Percentiles rank a stretch among this genome's conserved stretches.
Conservation (phyloP, 1,284 basidiomycete genomes). For the Melampsora abietis-canadensis region DNA sequence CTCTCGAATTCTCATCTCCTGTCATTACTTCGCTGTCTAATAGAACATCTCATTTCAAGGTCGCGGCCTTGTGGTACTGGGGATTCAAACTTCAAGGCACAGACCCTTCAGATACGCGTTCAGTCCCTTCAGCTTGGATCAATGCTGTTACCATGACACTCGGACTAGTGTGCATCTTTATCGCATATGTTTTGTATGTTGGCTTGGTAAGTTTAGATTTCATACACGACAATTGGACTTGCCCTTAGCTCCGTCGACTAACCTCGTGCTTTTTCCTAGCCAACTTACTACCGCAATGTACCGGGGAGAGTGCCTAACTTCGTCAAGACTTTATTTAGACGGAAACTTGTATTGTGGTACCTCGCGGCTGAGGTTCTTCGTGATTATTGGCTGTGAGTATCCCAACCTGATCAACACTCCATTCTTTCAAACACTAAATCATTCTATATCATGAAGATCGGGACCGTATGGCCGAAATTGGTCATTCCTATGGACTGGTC, state of each 20-base stretch:
- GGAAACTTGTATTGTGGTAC: constrained; percentile 82
- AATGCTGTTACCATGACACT: constrained; percentile 78
- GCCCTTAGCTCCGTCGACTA: neutral
- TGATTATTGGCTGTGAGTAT: constrained; percentile 85
- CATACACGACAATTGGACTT: constrained; percentile 53
- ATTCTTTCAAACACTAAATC: neutral
- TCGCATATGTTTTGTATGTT: constrained; percentile 74
- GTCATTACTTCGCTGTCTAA: neutral
- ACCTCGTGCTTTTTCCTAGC: constrained; percentile 7
- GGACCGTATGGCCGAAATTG: constrained; percentile 74
- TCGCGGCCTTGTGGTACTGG: constrained; percentile 91
- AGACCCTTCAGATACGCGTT: constrained; percentile 59
- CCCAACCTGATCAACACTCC: constrained; percentile 20
- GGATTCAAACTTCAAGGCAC: constrained; percentile 70
- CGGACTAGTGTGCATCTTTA: constrained; percentile 67
- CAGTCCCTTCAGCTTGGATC: constrained; percentile 57
- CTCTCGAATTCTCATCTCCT: neutral
- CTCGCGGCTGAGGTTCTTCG: constrained; percentile 79
- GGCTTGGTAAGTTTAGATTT: constrained; percentile 69
- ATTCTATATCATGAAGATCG: constrained; percentile 11
- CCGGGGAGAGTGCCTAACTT: constrained; percentile 90
- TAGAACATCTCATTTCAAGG: constrained; percentile 59
- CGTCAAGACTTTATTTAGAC: constrained; percentile 75
- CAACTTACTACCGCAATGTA: constrained; percentile 79
- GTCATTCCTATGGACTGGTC: constrained; percentile 83